Base-by-base conservation (phyloP, 1,139 yeast species). In the Scheffersomyces illinoinensis region DNA sequence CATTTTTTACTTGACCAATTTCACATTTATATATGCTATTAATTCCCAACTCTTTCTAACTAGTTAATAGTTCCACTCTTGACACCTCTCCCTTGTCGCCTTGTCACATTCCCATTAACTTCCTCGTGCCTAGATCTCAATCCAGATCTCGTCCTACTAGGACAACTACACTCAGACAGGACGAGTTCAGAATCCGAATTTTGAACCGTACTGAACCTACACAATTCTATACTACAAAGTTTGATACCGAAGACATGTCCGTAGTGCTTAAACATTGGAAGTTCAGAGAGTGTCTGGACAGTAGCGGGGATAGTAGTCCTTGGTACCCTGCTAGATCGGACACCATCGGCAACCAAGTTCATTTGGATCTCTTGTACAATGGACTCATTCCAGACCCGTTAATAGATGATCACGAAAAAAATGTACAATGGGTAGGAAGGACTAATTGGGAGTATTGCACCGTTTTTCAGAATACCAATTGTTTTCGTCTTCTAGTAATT, bases 351-450 rank as follows among this genome's bases (percentile, higher is more conserved):
- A 48, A 48, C 51, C 51, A 48, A 24, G 51, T 48, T 8, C 51
- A 48, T 48, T 48, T 48, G 24, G 51, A 48, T 20, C 24, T 48
- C 26, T 24, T 48, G 24, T n/a, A 20, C 51, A 48, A 48, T 18
- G 24, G n/a, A 19, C 51, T 48, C 51, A 81, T 82, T 46, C 76
- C 78, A 1, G 83, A 82, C 61, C 85, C 85, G 1, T 82, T 79
- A 59, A 21, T 71, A 0, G 78, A 80, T 59, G 67, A 67, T 57
- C 79, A 81, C 62, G 85, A 80, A 64, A 67, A 67, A 33, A 57
- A 62, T 6, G 76, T 81, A 7, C 85, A 81, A 66, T 82, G 86
- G 86, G 77, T 83, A 7, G 82, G 81, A 23, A 77, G 76, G 57
- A 64, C 61, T 5, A 77, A 76, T 55, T 80, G 84, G 84, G 79